These are phyloP conservation scores for Bipolaris cookei DNA, from an alignment of 2,329 filamentous ascomycete genomes.

Conservation along the genomic window DNA sequence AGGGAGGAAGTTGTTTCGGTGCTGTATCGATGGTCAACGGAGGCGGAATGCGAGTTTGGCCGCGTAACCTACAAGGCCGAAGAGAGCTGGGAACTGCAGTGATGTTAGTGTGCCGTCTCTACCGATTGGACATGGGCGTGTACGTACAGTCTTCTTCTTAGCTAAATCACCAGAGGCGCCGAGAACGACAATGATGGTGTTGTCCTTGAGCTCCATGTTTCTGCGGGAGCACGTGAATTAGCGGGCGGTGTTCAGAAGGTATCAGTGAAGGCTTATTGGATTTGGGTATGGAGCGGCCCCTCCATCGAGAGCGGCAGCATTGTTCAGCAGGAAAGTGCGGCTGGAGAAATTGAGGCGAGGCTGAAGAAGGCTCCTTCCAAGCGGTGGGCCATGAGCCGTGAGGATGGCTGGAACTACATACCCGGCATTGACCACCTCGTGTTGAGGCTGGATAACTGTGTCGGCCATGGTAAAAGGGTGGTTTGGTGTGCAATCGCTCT, in stretches of 20 bases:
- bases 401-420: conserved; percentile 40
- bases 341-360: conserved; percentile 14
- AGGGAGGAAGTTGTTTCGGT: conserved; percentile 96
- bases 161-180: conserved; percentile 96
- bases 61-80: conserved; percentile 80
- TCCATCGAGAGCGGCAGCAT: conserved; percentile 5
- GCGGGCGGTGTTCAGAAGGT: conserved; percentile 22
- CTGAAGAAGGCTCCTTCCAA: not conserved
- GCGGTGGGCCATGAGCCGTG: not conserved
- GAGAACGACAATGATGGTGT: conserved; percentile 95
- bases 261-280: conserved; percentile 6
- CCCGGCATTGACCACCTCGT: conserved; percentile 55
- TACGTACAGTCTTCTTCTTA: conserved; percentile 97
- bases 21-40: conserved; percentile 61
- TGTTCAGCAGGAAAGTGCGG: not conserved
- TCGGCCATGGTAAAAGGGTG: conserved; percentile 51
- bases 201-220: conserved; percentile 94
- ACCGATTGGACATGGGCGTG: conserved; percentile 6
- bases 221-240: conserved; percentile 58
- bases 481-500: conserved; percentile 25
- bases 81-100: conserved; percentile 87
- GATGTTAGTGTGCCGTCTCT: conserved; percentile 30
- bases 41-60: conserved; percentile 6
- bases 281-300: conserved; percentile 19
- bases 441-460: conserved; percentile 56